phyloP scores from a whole-genome alignment of 1,284 basidiomycete genomes.

The Chondrostereum purpureum region DNA sequence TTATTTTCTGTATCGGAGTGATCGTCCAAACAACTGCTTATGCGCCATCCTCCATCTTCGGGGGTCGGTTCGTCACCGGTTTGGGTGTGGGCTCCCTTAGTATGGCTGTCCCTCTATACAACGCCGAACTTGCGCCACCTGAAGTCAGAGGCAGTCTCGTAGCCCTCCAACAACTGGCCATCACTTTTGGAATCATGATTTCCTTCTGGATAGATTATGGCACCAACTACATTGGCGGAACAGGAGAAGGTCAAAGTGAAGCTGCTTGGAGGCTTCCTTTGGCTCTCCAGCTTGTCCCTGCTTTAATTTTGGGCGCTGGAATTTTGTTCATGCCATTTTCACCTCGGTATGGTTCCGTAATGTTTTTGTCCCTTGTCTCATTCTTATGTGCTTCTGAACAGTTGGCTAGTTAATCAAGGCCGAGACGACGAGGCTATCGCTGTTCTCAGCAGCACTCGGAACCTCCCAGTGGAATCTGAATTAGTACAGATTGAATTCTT shows the following conservation, averaged over 20 bases:
- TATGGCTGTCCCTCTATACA: conserved; percentile 74
- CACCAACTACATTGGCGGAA: conserved; percentile 70
- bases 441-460: conserved; percentile 58
- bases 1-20: conserved; percentile 64
- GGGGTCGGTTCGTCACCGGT: conserved; percentile 72
- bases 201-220: conserved; percentile 81
- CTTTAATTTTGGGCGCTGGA: conserved; percentile 57
- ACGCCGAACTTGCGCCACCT: conserved; percentile 66
- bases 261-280: conserved; percentile 77
- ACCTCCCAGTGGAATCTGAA: conserved; percentile 49
- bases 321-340: conserved; percentile 68
- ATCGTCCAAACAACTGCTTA: conserved; percentile 59
- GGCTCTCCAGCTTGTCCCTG: conserved; percentile 71
- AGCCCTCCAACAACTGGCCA: conserved; percentile 76
- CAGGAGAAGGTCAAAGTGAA: conserved; percentile 43
- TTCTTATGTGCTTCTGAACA: conserved; percentile 20
- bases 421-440: conserved; percentile 68
- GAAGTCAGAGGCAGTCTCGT: conserved; percentile 80
- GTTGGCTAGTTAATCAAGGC: conserved; percentile 69
- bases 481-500: conserved; percentile 75
- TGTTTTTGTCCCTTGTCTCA: no score
- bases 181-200: conserved; percentile 63
- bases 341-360: conserved; percentile 37
- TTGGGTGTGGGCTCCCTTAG: conserved; percentile 71
- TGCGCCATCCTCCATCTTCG: conserved; percentile 54